Percentiles rank a stretch among this genome's conserved stretches.
phyloP scores from a whole-genome alignment of 805 yeast genomes.

The Monosporozyma unispora region DNA sequence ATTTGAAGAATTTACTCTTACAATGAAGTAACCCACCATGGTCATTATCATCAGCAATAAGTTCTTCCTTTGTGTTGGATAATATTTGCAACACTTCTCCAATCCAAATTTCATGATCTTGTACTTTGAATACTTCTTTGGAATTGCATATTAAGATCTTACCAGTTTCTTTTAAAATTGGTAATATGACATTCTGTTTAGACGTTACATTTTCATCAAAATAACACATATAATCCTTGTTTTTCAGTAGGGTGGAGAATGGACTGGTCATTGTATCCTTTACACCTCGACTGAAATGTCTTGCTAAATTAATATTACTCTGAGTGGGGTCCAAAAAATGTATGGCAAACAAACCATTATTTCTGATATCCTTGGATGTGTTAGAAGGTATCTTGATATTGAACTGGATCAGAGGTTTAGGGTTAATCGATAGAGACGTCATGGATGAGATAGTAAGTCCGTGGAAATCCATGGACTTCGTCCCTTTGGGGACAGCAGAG shows the following conservation, averaged over 20 bases:
- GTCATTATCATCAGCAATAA: slow-evolving; percentile 15
- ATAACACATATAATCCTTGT: slow-evolving; percentile 23
- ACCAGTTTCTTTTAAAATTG: slow-evolving; percentile 50
- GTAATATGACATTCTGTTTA: slow-evolving; percentile 32
- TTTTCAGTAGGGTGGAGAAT: slow-evolving; percentile 35
- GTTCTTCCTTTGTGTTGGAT: slow-evolving; percentile 13
- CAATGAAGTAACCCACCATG: slow-evolving; percentile 59
- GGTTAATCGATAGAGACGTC: slow-evolving; percentile 68
- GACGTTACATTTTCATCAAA: slow-evolving; percentile 16
- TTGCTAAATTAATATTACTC: slow-evolving; percentile 49
- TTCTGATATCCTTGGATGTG: slow-evolving; percentile 60
- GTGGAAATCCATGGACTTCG: slow-evolving; percentile 14
- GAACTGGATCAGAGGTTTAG: slow-evolving; percentile 73
- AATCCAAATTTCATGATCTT: slow-evolving; percentile 87
- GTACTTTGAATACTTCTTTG: slow-evolving; percentile 45
- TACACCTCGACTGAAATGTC: slow-evolving; percentile 51
- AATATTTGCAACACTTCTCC: slow-evolving; percentile 61
- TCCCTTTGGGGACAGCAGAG: slow-evolving; percentile 32
- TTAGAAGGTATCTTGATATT: slow-evolving; percentile 80
- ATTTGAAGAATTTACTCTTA: slow-evolving; percentile 49
- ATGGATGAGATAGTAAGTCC: slow-evolving; percentile 87
- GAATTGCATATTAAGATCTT: slow-evolving; percentile 55
- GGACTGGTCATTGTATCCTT: slow-evolving; percentile 38
- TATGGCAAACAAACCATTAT: slow-evolving; percentile 52
- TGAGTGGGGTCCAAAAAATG: slow-evolving; percentile 62